Conservation (phyloP, 257 asterid genomes). For the Solanum sitiens region DNA sequence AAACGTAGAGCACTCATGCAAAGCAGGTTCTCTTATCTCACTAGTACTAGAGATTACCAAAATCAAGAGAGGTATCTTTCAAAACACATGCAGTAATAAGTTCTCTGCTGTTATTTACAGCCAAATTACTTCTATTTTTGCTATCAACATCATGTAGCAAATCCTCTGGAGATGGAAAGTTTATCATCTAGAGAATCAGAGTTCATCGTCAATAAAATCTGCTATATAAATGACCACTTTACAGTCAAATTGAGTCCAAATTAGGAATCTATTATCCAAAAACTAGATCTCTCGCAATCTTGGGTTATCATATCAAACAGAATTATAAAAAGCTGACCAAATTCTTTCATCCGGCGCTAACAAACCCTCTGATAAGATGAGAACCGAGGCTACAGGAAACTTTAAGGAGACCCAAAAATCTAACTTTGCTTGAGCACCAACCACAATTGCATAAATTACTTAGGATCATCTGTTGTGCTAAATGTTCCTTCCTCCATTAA, state of each 20-base stretch:
- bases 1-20: neutral
- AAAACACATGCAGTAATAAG: neutral
- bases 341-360: neutral
- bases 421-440: neutral
- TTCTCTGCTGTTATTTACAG: neutral
- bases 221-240: neutral
- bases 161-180: neutral
- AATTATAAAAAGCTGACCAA: neutral
- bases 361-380: neutral
- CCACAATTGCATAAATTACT: neutral
- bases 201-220: neutral
- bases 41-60: neutral
- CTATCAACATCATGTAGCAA: neutral
- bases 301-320: neutral
- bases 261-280: neutral
- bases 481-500: neutral
- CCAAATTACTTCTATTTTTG: neutral
- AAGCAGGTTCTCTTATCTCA: neutral
- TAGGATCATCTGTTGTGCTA: neutral
- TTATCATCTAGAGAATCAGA: neutral
- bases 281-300: neutral
- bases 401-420: neutral
- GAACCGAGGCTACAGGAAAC: neutral
- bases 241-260: neutral
- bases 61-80: neutral